Percentiles rank a stretch among this genome's conserved stretches.
Evolutionary conservation across 176 grass and related monocot genomes (phyloP).

Genomic region (Stipa capillata): DNA sequence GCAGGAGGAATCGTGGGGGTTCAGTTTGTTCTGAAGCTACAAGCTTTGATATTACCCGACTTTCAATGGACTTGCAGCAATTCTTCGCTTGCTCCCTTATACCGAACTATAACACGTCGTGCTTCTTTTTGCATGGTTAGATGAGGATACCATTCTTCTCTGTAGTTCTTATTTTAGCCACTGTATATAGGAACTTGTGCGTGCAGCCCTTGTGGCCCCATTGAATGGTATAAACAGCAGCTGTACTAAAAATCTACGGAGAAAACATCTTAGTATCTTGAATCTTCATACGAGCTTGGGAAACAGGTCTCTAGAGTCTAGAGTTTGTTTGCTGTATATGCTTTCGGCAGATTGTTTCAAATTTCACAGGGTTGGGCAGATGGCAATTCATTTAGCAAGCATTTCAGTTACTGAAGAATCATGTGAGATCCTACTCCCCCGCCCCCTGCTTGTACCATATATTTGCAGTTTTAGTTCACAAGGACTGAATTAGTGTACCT

Average conservation of each 20-base stretch:
- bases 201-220: not conserved
- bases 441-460: not conserved
- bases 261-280: not conserved
- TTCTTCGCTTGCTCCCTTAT: not conserved
- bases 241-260: not conserved
- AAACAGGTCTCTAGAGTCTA: not conserved
- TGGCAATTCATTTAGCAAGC: not conserved
- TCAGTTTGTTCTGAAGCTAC: constrained; percentile 19
- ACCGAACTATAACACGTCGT: not conserved
- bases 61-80: not conserved
- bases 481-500: no score
- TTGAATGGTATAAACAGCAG: not conserved
- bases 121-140: constrained; percentile 8
- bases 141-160: constrained; percentile 12
- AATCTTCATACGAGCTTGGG: not conserved
- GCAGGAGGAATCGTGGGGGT: no score
- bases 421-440: not conserved
- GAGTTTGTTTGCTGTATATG: not conserved
- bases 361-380: not conserved
- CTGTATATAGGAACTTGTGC: not conserved
- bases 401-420: not conserved
- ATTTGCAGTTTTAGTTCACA: not conserved
- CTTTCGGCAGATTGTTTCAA: not conserved
- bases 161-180: constrained; percentile 12
- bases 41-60: not conserved